Evolutionary conservation across 2,329 filamentous ascomycete genomes (phyloP).

Genomic region (Exophiala dermatitidis): DNA sequence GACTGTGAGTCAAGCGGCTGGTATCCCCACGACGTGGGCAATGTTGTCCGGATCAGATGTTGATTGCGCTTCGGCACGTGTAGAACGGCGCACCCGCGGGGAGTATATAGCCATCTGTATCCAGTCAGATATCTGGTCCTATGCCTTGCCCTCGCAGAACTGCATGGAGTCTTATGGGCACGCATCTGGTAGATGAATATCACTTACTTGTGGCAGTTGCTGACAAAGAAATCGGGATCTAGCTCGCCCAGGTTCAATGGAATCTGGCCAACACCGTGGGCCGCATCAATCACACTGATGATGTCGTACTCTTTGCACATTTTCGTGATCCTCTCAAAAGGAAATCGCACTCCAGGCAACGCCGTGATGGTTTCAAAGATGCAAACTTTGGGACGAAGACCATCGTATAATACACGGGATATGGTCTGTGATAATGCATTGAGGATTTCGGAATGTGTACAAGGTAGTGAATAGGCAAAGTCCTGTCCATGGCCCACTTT

Average conservation of each 20-base stretch:
- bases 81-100: conserved; percentile 71
- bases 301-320: conserved; percentile 62
- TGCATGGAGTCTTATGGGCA: too few species aligned
- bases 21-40: conserved; percentile 79
- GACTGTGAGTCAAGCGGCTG: conserved; percentile 35
- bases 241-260: conserved; percentile 58
- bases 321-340: conserved; percentile 61
- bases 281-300: conserved; percentile 71
- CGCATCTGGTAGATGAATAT: background rate
- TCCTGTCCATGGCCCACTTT: conserved; percentile 44
- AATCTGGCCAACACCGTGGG: conserved; percentile 77
- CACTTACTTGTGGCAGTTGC: conserved; percentile 68
- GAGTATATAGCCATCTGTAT: conserved; percentile 65
- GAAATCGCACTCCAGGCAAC: conserved; percentile 69
- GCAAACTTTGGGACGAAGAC: conserved; percentile 59
- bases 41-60: conserved; percentile 60
- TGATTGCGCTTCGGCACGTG: conserved; percentile 75
- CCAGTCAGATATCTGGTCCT: conserved; percentile 1
- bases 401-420: conserved; percentile 44
- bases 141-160: background rate
- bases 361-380: conserved; percentile 77
- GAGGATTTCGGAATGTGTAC: conserved; percentile 61
- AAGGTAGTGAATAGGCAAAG: conserved; percentile 54
- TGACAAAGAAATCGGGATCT: conserved; percentile 78
- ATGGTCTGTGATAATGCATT: conserved; percentile 55